Evolutionary conservation across 192 early-diverging fungal genomes (phyloP).

Genomic region (Coemansia sp.): DNA sequence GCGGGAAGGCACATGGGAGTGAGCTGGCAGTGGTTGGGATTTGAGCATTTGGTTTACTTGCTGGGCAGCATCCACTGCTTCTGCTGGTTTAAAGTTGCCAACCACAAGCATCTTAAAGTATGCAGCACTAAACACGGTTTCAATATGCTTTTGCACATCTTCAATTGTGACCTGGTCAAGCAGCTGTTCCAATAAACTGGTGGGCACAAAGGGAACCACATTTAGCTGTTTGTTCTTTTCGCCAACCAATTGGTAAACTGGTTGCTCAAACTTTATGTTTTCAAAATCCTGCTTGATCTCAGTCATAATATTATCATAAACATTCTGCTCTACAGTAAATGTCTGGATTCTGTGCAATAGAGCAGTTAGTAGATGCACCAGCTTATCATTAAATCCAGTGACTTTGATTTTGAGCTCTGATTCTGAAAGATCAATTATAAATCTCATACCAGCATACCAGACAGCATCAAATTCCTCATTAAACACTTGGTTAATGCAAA

Average conservation of each 20-base stretch:
- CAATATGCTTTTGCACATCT: not conserved
- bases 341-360: not conserved
- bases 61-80: constrained; percentile 60
- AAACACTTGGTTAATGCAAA: not conserved
- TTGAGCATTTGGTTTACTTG: constrained; percentile 58
- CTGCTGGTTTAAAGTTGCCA: constrained; percentile 70
- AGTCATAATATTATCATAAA: not conserved
- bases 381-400: not conserved
- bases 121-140: constrained; percentile 14
- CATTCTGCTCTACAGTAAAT: not conserved
- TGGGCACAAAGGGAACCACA: not conserved
- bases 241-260: not conserved
- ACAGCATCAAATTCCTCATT: not conserved
- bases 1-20: not conserved
- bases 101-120: constrained; percentile 73
- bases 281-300: not conserved
- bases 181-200: not conserved
- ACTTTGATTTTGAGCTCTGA: not conserved
- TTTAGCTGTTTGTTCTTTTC: not conserved
- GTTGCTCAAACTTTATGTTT: not conserved
- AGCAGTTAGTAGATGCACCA: not conserved
- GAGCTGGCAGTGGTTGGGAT: constrained; percentile 54
- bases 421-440: not conserved
- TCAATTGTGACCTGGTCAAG: not conserved
- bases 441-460: not conserved